These are phyloP conservation scores for Pelagomonas calceolata DNA, from an alignment of 108 stramenopile genomes.

Conservation along the genomic window DNA sequence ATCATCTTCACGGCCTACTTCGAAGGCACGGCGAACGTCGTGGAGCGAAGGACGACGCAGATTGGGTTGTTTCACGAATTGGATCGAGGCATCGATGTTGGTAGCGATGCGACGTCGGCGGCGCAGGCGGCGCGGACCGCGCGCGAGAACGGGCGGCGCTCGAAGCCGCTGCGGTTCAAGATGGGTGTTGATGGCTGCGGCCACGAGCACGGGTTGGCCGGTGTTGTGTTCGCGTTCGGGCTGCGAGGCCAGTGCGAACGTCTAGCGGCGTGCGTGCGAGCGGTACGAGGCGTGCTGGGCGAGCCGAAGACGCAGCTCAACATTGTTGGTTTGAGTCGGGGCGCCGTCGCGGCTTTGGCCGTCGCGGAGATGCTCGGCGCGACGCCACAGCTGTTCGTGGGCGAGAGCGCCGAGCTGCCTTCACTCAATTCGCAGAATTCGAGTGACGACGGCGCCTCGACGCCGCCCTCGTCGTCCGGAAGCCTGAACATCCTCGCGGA, in stretches of 20 bases:
- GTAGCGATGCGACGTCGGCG: not conserved
- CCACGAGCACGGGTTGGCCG: not conserved
- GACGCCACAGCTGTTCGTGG: not conserved
- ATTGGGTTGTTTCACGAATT: not conserved
- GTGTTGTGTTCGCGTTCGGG: not conserved
- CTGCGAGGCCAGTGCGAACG: not conserved
- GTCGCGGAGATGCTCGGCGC: not conserved
- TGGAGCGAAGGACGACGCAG: not conserved
- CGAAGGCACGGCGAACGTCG: slow-evolving; percentile 1
- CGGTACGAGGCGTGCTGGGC: not conserved
- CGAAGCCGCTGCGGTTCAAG: not conserved
- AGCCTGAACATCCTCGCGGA: no score
- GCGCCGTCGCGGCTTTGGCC: not conserved
- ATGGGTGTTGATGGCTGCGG: not conserved
- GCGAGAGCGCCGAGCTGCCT: not conserved
- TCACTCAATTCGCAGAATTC: no score
- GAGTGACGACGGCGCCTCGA: no score
- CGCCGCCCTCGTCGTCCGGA: no score
- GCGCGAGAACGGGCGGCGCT: not conserved
- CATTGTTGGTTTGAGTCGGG: not conserved
- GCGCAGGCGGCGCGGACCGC: not conserved
- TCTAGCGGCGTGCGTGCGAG: not conserved
- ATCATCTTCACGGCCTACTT: not conserved
- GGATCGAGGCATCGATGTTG: not conserved
- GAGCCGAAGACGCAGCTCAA: not conserved